These are phyloP conservation scores for Fistulinella cinereoalba DNA, from an alignment of 1,284 basidiomycete species.

Conservation along the genomic window DNA sequence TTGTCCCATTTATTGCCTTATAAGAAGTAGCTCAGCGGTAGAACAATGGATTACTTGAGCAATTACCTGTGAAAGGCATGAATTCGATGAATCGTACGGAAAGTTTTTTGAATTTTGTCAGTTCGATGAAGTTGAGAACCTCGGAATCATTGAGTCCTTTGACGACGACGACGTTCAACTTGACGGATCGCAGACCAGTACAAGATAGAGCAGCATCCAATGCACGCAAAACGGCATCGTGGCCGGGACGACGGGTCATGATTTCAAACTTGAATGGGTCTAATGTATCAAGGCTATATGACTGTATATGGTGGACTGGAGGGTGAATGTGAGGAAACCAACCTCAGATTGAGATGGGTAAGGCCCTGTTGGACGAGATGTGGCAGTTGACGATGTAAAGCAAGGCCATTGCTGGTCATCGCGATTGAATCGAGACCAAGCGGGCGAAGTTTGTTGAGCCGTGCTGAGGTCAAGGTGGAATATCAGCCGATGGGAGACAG, in stretches of 20 bases:
- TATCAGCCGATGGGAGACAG: slow-evolving; percentile 1
- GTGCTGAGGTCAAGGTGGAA: slow-evolving; percentile 39
- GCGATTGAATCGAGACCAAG: slow-evolving; percentile 74
- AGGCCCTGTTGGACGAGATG: slow-evolving; percentile 69
- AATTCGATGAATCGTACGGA: slow-evolving; percentile 89
- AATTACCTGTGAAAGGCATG: slow-evolving; percentile 85
- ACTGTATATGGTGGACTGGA: not conserved
- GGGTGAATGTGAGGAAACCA: slow-evolving; percentile 7
- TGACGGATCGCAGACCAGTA: slow-evolving; percentile 55
- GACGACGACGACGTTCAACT: slow-evolving; percentile 83
- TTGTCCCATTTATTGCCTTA: slow-evolving; percentile 85
- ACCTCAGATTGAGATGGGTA: slow-evolving; percentile 83
- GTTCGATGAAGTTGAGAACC: slow-evolving; percentile 72
- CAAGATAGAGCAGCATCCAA: slow-evolving; percentile 61
- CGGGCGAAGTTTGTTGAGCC: slow-evolving; percentile 52
- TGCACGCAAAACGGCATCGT: slow-evolving; percentile 69
- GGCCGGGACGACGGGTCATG: slow-evolving; percentile 76
- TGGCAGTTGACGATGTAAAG: slow-evolving; percentile 70
- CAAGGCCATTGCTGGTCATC: slow-evolving; percentile 85
- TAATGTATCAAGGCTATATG: slow-evolving; percentile 73
- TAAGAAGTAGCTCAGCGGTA: slow-evolving; percentile 4
- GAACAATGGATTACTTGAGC: not conserved
- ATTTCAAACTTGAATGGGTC: slow-evolving; percentile 87
- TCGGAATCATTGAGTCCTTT: slow-evolving; percentile 80
- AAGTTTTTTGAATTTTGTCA: slow-evolving; percentile 63